These are phyloP conservation scores for Curvularia sp. DNA, from an alignment of 2,329 filamentous ascomycete genomes.

Conservation along the genomic window DNA sequence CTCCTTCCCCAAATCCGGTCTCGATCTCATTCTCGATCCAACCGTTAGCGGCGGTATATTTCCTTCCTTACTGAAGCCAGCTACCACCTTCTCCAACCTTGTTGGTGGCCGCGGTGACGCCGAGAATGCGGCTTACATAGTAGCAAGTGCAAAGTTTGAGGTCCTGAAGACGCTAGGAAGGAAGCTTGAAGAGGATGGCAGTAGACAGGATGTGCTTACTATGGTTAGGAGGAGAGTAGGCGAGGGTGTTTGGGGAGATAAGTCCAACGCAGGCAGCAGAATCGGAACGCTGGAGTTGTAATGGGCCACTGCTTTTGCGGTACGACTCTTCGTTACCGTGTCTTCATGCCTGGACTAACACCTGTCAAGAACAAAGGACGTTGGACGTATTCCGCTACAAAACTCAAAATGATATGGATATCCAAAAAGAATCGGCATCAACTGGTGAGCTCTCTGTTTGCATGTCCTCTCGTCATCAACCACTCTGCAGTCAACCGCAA, in stretches of 20 bases:
- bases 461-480: neutral
- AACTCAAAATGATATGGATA: neutral
- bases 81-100: slow-evolving; percentile 64
- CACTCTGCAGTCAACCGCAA: neutral
- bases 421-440: neutral
- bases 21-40: slow-evolving; percentile 61
- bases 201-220: slow-evolving; percentile 49
- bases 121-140: slow-evolving; percentile 64
- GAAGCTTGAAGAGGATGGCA: slow-evolving; percentile 50
- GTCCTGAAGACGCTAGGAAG: slow-evolving; percentile 59
- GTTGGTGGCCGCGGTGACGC: slow-evolving; percentile 64
- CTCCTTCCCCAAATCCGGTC: slow-evolving; percentile 51
- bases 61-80: slow-evolving; percentile 64
- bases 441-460: neutral
- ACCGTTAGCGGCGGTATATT: slow-evolving; percentile 59
- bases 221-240: slow-evolving; percentile 52
- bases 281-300: slow-evolving; percentile 54
- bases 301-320: neutral
- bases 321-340: neutral
- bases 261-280: slow-evolving; percentile 52
- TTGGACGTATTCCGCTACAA: too few species aligned
- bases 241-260: slow-evolving; percentile 53
- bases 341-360: neutral
- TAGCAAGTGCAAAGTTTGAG: slow-evolving; percentile 65
- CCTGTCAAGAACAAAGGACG: neutral